Percentiles rank a stretch among this genome's conserved stretches.
These are phyloP conservation scores for Pterocarpus santalinus DNA, from an alignment of 306 rosid species.

Conservation along the genomic window DNA sequence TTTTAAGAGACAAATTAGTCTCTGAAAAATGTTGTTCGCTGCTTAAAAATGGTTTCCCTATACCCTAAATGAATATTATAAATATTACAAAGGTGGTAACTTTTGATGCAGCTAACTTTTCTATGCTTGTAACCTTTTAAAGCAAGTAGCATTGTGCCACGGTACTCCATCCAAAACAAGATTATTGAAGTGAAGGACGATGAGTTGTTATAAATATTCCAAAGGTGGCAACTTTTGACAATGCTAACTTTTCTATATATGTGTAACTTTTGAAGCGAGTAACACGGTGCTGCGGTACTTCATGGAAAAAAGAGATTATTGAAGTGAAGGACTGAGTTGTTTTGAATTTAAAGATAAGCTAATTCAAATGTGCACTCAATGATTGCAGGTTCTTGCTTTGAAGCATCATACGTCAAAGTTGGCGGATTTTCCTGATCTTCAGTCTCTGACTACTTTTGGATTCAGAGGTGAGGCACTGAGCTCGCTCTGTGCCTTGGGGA, in stretches of 20 bases:
- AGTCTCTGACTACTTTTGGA: constrained; percentile 87
- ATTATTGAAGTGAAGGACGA: too few species aligned
- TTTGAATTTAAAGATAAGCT: neutral
- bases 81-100: too few species aligned
- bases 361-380: neutral
- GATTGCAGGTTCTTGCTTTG: constrained; percentile 72
- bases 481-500: constrained; percentile 82
- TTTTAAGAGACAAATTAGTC: too few species aligned
- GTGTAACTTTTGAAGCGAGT: neutral
- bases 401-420: constrained; percentile 93
- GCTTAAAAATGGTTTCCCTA: too few species aligned
- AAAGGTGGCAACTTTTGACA: neutral
- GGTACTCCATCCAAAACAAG: too few species aligned
- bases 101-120: too few species aligned
- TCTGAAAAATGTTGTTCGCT: too few species aligned
- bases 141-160: too few species aligned
- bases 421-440: constrained; percentile 85
- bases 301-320: neutral
- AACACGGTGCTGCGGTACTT: neutral
- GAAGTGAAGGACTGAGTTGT: neutral
- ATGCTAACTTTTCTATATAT: too few species aligned
- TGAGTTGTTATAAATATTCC: neutral
- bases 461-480: constrained; percentile 98
- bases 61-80: too few species aligned
- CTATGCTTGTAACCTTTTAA: too few species aligned